Conservation (phyloP, 768 basidiomycete species). For the Termitomyces sp. region DNA sequence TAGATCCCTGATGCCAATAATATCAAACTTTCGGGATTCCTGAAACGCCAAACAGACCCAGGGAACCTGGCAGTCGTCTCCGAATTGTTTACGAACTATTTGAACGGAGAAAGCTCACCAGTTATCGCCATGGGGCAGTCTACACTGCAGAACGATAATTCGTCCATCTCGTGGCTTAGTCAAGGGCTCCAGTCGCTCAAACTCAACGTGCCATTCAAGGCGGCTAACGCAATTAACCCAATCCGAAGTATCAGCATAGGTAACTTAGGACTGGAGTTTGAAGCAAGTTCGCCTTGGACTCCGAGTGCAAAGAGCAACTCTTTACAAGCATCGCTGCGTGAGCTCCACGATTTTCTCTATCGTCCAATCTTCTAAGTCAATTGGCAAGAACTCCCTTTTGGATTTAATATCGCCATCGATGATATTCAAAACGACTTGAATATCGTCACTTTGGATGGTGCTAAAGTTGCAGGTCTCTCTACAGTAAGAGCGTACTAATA, state of each 20-base stretch:
- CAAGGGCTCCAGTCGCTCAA: conserved; percentile 49
- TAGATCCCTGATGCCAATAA: conserved; percentile 51
- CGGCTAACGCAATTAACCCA: conserved; percentile 45
- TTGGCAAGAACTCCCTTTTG: conserved; percentile 58
- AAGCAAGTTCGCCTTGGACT: conserved; percentile 45
- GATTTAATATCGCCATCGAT: conserved; percentile 52
- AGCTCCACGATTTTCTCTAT: conserved; percentile 9
- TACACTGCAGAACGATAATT: conserved; percentile 50
- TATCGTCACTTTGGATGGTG: conserved; percentile 43
- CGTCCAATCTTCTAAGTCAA: conserved; percentile 1
- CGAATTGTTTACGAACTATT: conserved; percentile 62
- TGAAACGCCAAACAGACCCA: conserved; percentile 45
- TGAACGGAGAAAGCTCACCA: conserved; percentile 55
- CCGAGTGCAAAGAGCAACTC: conserved; percentile 52
- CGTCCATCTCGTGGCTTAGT: conserved; percentile 61
- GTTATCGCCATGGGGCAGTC: conserved; percentile 58
- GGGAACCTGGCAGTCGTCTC: conserved; percentile 45
- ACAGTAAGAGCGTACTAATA: conserved; percentile 32
- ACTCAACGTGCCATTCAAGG: conserved; percentile 60
- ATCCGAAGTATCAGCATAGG: conserved; percentile 63
- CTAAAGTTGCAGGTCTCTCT: conserved; percentile 48
- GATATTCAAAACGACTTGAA: conserved; percentile 63
- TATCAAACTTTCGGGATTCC: conserved; percentile 51
- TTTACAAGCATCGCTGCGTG: conserved; percentile 55
- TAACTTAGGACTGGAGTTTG: conserved; percentile 51